These are phyloP conservation scores for Melocanna baccifera DNA, from an alignment of 176 grass and related monocot species.

Conservation along the genomic window DNA sequence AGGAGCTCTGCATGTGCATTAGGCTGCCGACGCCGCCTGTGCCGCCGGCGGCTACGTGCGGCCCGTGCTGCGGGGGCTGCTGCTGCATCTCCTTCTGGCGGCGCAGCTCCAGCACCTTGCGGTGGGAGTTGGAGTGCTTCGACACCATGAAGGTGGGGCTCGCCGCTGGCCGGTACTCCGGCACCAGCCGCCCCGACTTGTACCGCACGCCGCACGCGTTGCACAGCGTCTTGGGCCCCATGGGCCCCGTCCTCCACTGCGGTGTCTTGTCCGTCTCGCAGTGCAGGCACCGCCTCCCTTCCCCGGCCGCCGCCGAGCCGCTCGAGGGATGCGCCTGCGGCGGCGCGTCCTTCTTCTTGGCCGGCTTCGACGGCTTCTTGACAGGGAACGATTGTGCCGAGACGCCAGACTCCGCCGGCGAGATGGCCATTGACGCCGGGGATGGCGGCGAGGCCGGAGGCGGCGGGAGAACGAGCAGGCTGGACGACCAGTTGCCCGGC, in stretches of 20 bases:
- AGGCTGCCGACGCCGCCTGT: background rate
- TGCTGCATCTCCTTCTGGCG: constrained; percentile 68
- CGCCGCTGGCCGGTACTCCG: constrained; percentile 86
- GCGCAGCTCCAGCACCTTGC: constrained; percentile 89
- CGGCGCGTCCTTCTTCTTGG: constrained; percentile 60
- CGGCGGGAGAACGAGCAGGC: constrained; percentile 46
- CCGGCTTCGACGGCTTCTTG: constrained; percentile 45
- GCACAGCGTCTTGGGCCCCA: constrained; percentile 98
- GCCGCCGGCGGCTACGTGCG: constrained; percentile 5
- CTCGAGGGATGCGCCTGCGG: background rate
- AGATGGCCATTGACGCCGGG: constrained; percentile 47
- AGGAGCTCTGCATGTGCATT: constrained; percentile 27
- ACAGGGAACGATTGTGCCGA: constrained; percentile 17
- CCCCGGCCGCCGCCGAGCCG: constrained; percentile 9
- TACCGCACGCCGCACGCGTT: constrained; percentile 93
- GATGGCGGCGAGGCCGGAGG: constrained; percentile 20
- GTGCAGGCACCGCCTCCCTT: constrained; percentile 74
- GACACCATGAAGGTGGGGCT: constrained; percentile 79
- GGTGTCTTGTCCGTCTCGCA: constrained; percentile 96
- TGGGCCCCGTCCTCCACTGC: constrained; percentile 92
- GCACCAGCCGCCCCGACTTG: constrained; percentile 92
- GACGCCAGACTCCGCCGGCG: constrained; percentile 44
- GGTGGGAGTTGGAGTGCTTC: constrained; percentile 96
- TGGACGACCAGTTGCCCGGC: constrained; percentile 65
- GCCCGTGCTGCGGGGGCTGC: constrained; percentile 15